phyloP scores from a whole-genome alignment of 371 early-diverging fungal species.

The Neoconidiobolus thromboides region DNA sequence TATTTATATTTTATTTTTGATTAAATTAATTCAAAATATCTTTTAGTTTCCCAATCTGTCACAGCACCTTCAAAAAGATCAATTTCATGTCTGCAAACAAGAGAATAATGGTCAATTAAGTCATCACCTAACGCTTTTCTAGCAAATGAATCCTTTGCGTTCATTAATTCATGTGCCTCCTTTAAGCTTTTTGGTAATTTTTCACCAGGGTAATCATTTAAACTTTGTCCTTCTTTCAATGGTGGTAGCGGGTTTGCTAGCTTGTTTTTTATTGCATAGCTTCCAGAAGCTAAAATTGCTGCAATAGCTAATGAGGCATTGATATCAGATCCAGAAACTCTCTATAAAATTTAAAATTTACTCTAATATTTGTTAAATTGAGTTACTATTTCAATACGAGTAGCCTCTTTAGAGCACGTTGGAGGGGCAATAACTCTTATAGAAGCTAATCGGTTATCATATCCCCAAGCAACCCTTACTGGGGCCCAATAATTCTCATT shows the following conservation, averaged over 20 bases:
- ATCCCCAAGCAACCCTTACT: conserved; percentile 59
- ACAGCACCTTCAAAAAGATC: conserved; percentile 48
- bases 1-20: not conserved
- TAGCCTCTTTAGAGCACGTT: conserved; percentile 31
- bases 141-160: conserved; percentile 40
- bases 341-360: not conserved
- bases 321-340: conserved; percentile 67
- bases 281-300: conserved; percentile 57
- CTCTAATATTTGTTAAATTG: not conserved
- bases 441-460: conserved; percentile 54
- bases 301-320: conserved; percentile 61
- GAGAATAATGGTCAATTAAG: conserved; percentile 60
- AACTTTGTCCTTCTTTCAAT: conserved; percentile 4
- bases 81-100: conserved; percentile 55
- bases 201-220: conserved; percentile 12
- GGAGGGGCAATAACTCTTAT: conserved; percentile 62
- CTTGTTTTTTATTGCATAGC: conserved; percentile 47
- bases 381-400: conserved; percentile 47
- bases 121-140: conserved; percentile 51
- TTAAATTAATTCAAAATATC: conserved; percentile 50
- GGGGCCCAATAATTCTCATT: conserved; percentile 77
- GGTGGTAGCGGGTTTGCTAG: conserved; percentile 26
- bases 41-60: conserved; percentile 53
- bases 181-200: conserved; percentile 39
- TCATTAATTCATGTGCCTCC: conserved; percentile 46